Evolutionary conservation across 176 grass and related monocot genomes (phyloP), one percentile per base, ranked within the genome.

Genomic region (Otatea glauca): DNA sequence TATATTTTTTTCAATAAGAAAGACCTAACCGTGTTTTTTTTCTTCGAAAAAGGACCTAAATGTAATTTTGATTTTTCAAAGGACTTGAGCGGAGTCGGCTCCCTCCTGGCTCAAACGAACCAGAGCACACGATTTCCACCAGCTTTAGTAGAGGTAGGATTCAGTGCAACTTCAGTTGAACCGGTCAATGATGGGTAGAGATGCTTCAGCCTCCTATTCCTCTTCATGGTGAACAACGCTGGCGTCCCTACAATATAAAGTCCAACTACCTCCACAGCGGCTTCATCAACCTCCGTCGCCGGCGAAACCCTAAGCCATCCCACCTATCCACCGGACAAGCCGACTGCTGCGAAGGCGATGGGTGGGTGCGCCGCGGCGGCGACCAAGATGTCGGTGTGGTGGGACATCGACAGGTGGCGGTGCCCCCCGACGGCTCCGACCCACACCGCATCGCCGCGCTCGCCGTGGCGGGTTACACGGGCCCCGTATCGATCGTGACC

Each of bases 381-480:
- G 86, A 76, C 85, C 74, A 97, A 91, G 84, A 98, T 88, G 32
- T 98, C 92, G 21, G 90, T 94, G 29, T 94, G 92, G 92, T 97
- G 90, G 95, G 92, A 97, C 85, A 93, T 97, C 81, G 89, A 97
- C 62, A 91, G 92, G 82, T 89, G 79, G 82, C 34, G 73, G 88
- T 86, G 82, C 92, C 73, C 87, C 90, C 67, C 77, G 63, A 83
- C 60, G 82, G 70, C 29, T 66, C 78, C 65, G 88, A 97, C 72
- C 82, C 92, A 5, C 85, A 94, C 55, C 70, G 76, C 70, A 90
- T 88, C 87, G 84, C 79, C 50, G 91, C 92, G 65, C 86, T 97
- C 50, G 95, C 87, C 39, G 55, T 60, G 4, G 71, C 81, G 21
- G 92, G 84, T 0, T 97, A 85, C 87, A 74, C 70, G 0, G 92